Evolutionary conservation across 1,284 basidiomycete species (phyloP).

Genomic region (Meira miltonrushii): DNA sequence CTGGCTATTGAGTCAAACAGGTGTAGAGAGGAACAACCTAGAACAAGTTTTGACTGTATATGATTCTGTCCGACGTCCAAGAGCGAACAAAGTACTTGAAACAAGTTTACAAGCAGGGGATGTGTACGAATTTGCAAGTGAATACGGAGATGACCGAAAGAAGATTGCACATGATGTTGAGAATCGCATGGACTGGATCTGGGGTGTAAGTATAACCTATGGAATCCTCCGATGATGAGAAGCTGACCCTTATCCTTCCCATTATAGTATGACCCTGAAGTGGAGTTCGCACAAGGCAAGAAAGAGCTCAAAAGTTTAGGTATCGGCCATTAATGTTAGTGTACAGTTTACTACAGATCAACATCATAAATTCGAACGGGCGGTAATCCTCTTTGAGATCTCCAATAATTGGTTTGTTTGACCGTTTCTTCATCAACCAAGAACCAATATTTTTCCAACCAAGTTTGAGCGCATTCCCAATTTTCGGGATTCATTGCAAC

Average conservation of each 20-base stretch:
- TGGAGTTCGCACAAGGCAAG: not conserved
- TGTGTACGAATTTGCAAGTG: conserved; percentile 23
- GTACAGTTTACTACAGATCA: not conserved
- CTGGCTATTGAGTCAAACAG: conserved; percentile 57
- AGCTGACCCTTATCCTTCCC: not conserved
- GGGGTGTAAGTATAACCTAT: not conserved
- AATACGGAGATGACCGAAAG: conserved; percentile 1
- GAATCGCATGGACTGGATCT: conserved; percentile 7
- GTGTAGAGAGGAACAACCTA: conserved; percentile 56
- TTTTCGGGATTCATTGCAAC: not conserved
- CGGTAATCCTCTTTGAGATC: not conserved
- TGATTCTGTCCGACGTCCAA: conserved; percentile 32
- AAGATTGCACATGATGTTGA: conserved; percentile 3
- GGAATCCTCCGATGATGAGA: too few species aligned
- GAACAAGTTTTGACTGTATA: conserved; percentile 54
- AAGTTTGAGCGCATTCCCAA: conserved; percentile 5
- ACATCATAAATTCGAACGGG: not conserved
- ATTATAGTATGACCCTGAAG: conserved; percentile 4
- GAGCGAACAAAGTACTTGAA: conserved; percentile 35
- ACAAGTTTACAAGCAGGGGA: conserved; percentile 35
- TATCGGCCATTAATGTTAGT: not conserved
- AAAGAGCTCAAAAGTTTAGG: not conserved
- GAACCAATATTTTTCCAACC: conserved; percentile 8
- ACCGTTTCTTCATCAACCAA: not conserved
- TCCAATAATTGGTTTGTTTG: not conserved